Percentiles rank a stretch among this genome's conserved stretches.
phyloP scores from a whole-genome alignment of 441 rosid genomes.

The Francoa sonchifolia region DNA sequence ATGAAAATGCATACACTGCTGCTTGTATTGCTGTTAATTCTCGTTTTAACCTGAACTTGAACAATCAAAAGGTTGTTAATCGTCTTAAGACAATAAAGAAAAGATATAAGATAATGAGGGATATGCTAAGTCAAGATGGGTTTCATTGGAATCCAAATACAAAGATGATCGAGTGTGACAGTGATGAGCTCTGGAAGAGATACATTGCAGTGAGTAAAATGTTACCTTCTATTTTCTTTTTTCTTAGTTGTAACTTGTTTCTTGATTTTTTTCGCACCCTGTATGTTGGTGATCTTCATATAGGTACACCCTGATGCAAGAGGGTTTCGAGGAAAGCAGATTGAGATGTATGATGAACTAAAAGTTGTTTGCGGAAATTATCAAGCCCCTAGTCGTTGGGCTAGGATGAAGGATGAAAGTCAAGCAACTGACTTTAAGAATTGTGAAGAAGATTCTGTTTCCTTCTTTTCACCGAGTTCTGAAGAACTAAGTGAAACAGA shows the following conservation, averaged over 20 bases:
- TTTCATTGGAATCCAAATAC: slow-evolving; percentile 66
- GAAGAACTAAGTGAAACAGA: slow-evolving; percentile 59
- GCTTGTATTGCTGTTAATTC: slow-evolving; percentile 67
- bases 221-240: neutral
- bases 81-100: slow-evolving; percentile 85
- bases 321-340: slow-evolving; percentile 69
- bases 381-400: slow-evolving; percentile 61
- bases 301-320: slow-evolving; percentile 69
- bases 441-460: slow-evolving; percentile 64
- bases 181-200: slow-evolving; percentile 80
- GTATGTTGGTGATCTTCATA: slow-evolving; percentile 4
- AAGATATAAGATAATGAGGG: slow-evolving; percentile 70
- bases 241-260: neutral
- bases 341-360: slow-evolving; percentile 79
- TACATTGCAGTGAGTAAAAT: slow-evolving; percentile 41
- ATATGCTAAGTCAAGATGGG: slow-evolving; percentile 62
- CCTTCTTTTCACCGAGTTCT: slow-evolving; percentile 46
- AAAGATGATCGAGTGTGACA: slow-evolving; percentile 52
- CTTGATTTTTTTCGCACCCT: neutral
- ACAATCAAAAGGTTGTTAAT: slow-evolving; percentile 68
- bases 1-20: slow-evolving; percentile 71
- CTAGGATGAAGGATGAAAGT: slow-evolving; percentile 50
- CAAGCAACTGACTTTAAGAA: slow-evolving; percentile 25
- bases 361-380: slow-evolving; percentile 71
- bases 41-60: slow-evolving; percentile 54